Evolutionary conservation across 257 asterid genomes (phyloP), one percentile per base, ranked within the genome.

Genomic region (Jacaranda copaia): DNA sequence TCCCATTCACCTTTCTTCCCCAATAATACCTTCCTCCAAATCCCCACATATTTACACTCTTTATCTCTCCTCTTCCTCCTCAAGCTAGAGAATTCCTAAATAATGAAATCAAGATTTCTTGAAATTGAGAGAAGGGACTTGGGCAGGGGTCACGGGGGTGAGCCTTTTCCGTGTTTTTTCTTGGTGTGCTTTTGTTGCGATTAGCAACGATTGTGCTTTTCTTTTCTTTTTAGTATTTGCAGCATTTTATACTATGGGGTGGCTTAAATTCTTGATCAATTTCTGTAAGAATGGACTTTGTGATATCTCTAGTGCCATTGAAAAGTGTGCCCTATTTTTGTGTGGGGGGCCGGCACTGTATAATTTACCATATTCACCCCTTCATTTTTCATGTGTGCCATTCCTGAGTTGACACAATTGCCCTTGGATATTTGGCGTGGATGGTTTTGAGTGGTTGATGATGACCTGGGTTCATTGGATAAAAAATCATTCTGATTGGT

Each of bases 21-120:
- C 99, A 96, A 68, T 96, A 91, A 68, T 85, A 73, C 51, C 85
- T 91, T 12, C 97, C 97, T 12, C 98, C 97, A 10, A 89, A 91
- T 60, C 97, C 97, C 99, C 98, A 93, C 98, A 96, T 95, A 38
- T n/a, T 72, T 10, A 35, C 42, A 3, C 80, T 15, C 15, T 13
- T 53, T 52, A 40, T 45, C 60, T 36, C 61, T 68, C 18, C 81
- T 18, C 8, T 25, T n/a, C 56, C 61, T 16, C 70, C 67, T 42
- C 64, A 6, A 13, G 40, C 25, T 4, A 53, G 68, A 53, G 64
- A 75, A 14, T 51, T 38, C 78, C 69, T 80, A 74, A 74, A 81
- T 53, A 60, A 5, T 32, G 63, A 18, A 68, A 70, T 64, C 68
- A 49, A 58, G 45, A 68, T 18, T 51, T 73, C 73, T 45, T 51